A percentile compares a stretch with the other conserved stretches of the same genome.
phyloP scores from a whole-genome alignment of 176 grass and related monocot genomes.

The Microstegium vimineum region DNA sequence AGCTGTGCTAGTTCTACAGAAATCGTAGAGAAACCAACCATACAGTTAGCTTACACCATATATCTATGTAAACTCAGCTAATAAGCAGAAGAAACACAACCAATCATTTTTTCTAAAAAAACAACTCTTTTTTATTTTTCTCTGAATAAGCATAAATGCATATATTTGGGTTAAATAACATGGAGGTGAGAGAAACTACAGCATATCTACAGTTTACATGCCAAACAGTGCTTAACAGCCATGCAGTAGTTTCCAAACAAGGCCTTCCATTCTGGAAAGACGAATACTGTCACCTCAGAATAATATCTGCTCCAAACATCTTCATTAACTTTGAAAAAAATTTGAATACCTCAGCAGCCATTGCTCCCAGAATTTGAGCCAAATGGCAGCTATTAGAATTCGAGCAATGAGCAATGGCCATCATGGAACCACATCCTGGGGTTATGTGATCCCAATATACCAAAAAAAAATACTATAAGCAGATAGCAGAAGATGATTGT shows the following conservation, averaged over 20 bases:
- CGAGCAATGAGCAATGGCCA: background rate
- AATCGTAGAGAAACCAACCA: too few species aligned
- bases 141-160: background rate
- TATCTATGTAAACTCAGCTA: too few species aligned
- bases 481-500: background rate
- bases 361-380: background rate
- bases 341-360: background rate
- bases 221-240: background rate
- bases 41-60: too few species aligned
- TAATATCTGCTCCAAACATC: background rate
- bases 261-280: background rate
- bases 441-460: background rate
- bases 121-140: background rate
- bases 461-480: background rate
- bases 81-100: background rate
- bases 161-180: background rate
- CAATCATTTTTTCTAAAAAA: background rate
- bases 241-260: background rate
- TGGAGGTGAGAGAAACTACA: background rate
- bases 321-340: background rate
- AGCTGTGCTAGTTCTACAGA: too few species aligned
- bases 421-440: background rate
- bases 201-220: constrained; percentile 11
- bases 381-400: background rate
- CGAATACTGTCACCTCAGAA: background rate